A percentile compares a stretch with the other conserved stretches of the same genome.
phyloP scores from a whole-genome alignment of 164 flowering plant species.

The Dillenia turbinata region DNA sequence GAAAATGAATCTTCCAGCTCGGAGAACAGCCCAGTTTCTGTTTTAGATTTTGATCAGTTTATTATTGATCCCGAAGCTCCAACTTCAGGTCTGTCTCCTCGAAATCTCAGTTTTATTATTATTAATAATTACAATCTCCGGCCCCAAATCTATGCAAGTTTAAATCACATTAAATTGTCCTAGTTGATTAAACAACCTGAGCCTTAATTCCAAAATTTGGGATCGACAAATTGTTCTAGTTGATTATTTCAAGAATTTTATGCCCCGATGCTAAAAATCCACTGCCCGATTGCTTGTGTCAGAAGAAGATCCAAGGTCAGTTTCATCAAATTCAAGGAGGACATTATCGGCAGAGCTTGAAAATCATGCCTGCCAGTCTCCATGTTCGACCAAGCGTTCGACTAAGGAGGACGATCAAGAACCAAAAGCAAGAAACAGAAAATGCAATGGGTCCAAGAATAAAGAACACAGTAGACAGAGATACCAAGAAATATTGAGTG shows the following conservation, averaged over 20 bases:
- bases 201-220: background rate
- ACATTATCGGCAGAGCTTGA: conserved; percentile 32
- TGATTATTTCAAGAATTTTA: background rate
- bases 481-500: conserved; percentile 15
- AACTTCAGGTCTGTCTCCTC: conserved; percentile 34
- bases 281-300: background rate
- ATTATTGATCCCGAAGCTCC: conserved; percentile 23
- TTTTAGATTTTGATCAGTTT: conserved; percentile 49
- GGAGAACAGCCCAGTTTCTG: conserved; percentile 56
- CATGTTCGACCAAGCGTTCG: too few relatives aligned
- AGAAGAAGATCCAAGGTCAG: conserved; percentile 24
- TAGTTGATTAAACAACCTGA: too few relatives aligned
- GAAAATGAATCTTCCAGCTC: conserved; percentile 21
- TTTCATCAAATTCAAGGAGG: conserved; percentile 35
- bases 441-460: conserved; percentile 9
- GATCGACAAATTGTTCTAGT: background rate
- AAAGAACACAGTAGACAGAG: conserved; percentile 1
- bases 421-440: background rate
- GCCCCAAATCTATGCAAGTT: too few relatives aligned
- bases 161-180: too few relatives aligned
- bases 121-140: too few relatives aligned
- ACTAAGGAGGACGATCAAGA: background rate
- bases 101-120: too few relatives aligned
- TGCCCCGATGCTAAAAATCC: too few relatives aligned
- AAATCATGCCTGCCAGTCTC: background rate